These are phyloP conservation scores for Hordeum marinum DNA, from an alignment of 176 grass and related monocot species.

Conservation along the genomic window DNA sequence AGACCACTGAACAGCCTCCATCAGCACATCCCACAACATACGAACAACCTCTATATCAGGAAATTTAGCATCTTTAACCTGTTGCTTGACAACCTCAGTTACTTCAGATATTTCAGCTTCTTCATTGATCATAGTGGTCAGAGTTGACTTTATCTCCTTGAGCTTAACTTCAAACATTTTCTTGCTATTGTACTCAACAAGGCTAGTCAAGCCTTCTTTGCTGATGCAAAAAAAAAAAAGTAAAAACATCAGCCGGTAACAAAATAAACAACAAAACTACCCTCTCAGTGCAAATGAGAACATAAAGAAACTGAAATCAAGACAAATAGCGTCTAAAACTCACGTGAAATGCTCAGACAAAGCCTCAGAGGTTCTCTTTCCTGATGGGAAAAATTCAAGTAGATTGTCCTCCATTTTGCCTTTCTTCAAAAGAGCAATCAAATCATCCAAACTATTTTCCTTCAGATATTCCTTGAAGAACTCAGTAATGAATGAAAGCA, in stretches of 20 bases:
- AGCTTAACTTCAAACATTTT: slow-evolving; percentile 98
- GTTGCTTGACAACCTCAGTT: slow-evolving; percentile 75
- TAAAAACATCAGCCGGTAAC: background rate
- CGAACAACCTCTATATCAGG: slow-evolving; percentile 85
- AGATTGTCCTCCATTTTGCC: slow-evolving; percentile 97
- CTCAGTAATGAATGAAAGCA: slow-evolving; percentile 85
- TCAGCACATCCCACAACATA: slow-evolving; percentile 94
- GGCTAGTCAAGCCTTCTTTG: slow-evolving; percentile 76
- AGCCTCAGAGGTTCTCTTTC: slow-evolving; percentile 60
- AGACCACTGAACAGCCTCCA: slow-evolving; percentile 99
- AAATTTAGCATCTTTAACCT: slow-evolving; percentile 92
- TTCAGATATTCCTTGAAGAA: slow-evolving; percentile 91
- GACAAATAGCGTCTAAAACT: slow-evolving; percentile 15
- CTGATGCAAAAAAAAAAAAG: slow-evolving; percentile 33
- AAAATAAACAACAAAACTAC: background rate
- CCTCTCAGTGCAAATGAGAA: background rate
- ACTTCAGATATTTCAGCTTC: slow-evolving; percentile 88
- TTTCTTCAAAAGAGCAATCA: slow-evolving; percentile 88
- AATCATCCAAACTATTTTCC: slow-evolving; percentile 93
- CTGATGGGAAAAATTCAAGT: slow-evolving; percentile 83
- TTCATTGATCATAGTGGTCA: slow-evolving; percentile 78
- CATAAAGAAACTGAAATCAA: slow-evolving; percentile 11
- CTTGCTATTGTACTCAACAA: slow-evolving; percentile 94
- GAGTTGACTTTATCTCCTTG: slow-evolving; percentile 83
- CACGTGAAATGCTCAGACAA: slow-evolving; percentile 88